Evolutionary conservation across 306 rosid species (phyloP), one percentile per base, ranked within the genome.

Genomic region (Rosa lucieae): DNA sequence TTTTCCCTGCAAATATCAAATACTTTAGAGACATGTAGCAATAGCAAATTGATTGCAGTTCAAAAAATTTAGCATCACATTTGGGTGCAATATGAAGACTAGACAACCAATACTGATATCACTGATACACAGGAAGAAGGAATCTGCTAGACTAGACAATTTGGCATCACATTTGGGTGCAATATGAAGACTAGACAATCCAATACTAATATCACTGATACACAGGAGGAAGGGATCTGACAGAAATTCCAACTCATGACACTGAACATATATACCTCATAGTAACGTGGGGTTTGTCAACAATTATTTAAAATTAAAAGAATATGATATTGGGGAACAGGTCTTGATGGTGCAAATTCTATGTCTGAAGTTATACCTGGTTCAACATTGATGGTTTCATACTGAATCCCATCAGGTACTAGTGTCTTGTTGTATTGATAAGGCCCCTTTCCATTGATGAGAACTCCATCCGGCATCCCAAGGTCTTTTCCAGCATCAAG

Each of bases 381-480:
- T 8, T 89, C 87, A 81, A 94, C 97, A 14, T 80, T 76, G 47
- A 94, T 73, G 70, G 88, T 75, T 80, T 89, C 97, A 53, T 81
- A 35, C 21, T 79, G 79, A 40, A 94, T 86, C 40, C 93, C 93
- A 39, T 72, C 70, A 29, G 97, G 92, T 58, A 94, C 97, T 21
- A 94, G 90, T 44, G 99, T 89, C 43, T 75, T 76, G 83, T 94
- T 92, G 83, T 91, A 94, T 77, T 80, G 93, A 80, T 74, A 94
- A 56, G 99, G 99, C 29, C 99, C 99, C 83, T 91, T 94, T 29
- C 99, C 99, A 81, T 94, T 94, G 58, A 94, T 92, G 69, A 94
- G 95, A 84, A 94, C 97, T 62, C 97, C 97, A 79, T 94, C 97
- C 0, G 99, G 99, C 37, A 92, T 88, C 47, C 95, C 93, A 49